Percentiles rank a stretch among this genome's conserved stretches.
Conservation (phyloP, 805 yeast species). For the Debaryomyces tyrocola region DNA sequence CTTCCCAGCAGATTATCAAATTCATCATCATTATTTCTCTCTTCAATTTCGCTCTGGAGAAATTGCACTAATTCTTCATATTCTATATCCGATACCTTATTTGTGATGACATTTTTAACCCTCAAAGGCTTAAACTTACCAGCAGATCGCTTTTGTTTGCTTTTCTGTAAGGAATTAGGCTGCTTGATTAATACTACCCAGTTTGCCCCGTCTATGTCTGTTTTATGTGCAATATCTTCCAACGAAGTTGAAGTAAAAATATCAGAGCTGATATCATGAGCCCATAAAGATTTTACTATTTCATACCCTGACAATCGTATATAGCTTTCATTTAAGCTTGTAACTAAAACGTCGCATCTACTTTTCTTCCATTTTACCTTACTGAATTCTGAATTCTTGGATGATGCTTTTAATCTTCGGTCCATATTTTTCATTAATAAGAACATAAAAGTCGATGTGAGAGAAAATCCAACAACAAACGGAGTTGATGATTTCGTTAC, state of each 20-base stretch:
- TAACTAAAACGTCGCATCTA: constrained; percentile 80
- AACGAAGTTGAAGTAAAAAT: constrained; percentile 29
- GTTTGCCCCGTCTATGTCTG: constrained; percentile 67
- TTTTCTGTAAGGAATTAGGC: constrained; percentile 36
- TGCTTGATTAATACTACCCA: constrained; percentile 82
- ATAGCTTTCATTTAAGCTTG: constrained; percentile 60
- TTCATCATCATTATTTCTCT: constrained; percentile 17
- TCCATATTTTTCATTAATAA: constrained; percentile 32
- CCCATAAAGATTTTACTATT: constrained; percentile 69
- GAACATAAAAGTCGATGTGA: constrained; percentile 53
- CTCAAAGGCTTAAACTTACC: constrained; percentile 71
- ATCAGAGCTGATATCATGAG: constrained; percentile 77
- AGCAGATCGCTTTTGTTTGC: constrained; percentile 18
- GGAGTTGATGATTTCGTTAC: constrained; percentile 24
- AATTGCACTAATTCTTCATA: constrained; percentile 57
- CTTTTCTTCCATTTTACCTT: constrained; percentile 26
- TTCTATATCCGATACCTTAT: constrained; percentile 71
- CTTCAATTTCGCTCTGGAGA: constrained; percentile 26
- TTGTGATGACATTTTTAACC: constrained; percentile 60
- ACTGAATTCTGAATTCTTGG: constrained; percentile 19
- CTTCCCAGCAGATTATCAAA: neutral
- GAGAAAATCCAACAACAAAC: constrained; percentile 80
- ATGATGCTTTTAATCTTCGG: constrained; percentile 10
- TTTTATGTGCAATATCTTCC: constrained; percentile 68
- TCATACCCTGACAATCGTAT: constrained; percentile 64